Percentiles rank a stretch among this genome's conserved stretches.
Evolutionary conservation across 768 basidiomycete species (phyloP).

Genomic region (Leccinellum rugosiceps): DNA sequence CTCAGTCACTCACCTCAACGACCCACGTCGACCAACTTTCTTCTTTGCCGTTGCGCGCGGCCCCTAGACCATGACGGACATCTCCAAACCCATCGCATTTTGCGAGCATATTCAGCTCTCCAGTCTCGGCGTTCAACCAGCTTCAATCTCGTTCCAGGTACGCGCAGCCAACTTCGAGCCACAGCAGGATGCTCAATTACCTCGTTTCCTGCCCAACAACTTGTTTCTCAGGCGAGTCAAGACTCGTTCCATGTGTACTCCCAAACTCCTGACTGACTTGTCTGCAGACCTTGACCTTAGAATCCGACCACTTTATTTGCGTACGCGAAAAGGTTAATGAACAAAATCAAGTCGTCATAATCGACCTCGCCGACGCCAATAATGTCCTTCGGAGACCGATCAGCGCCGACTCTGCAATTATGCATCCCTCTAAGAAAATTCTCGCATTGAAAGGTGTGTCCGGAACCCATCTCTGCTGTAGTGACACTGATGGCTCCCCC

Average conservation of each 20-base stretch:
- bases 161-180: slow-evolving; percentile 35
- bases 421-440: slow-evolving; percentile 97
- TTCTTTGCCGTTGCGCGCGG: slow-evolving; percentile 15
- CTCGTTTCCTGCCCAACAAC: background rate
- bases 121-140: slow-evolving; percentile 92
- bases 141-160: slow-evolving; percentile 96
- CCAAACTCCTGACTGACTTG: background rate
- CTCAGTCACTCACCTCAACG: slow-evolving; percentile 18
- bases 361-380: slow-evolving; percentile 96
- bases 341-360: slow-evolving; percentile 97
- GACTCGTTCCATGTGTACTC: background rate
- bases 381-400: slow-evolving; percentile 95
- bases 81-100: slow-evolving; percentile 76
- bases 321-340: slow-evolving; percentile 94
- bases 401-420: slow-evolving; percentile 97
- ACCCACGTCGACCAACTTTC: slow-evolving; percentile 19
- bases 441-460: slow-evolving; percentile 82
- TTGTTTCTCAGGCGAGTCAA: slow-evolving; percentile 20
- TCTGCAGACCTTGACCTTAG: slow-evolving; percentile 83
- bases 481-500: slow-evolving; percentile 5
- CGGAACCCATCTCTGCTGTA: background rate
- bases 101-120: slow-evolving; percentile 93
- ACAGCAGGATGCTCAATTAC: slow-evolving; percentile 15
- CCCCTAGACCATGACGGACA: slow-evolving; percentile 26
- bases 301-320: slow-evolving; percentile 98